Base-by-base conservation (phyloP, 208 protist genomes). In the Trichomonas gallinae region DNA sequence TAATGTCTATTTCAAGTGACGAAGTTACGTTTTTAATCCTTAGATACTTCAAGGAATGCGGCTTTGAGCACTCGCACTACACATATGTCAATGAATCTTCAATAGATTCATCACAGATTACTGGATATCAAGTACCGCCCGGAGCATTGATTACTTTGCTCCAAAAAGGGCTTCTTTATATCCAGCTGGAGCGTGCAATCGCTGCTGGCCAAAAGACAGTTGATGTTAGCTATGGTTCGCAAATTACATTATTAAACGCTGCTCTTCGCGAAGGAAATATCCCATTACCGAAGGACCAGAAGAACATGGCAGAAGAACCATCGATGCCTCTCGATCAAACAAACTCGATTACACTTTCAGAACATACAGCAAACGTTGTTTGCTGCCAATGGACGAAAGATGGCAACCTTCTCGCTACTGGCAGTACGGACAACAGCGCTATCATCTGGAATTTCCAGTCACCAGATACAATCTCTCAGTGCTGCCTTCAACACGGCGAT, bases 121-220 rank as follows among this genome's bases (percentile, higher is more conserved):
- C 36, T 44, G 36, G 36, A 85, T 85, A 85, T 85, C 87, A 93
- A 93, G 44, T 93, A 38, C 87, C 87, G 6, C 87, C 87, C 34
- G 87, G 87, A 23, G 87, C 87, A 2, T 42, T 93, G 11, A 93
- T 93, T 38, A 93, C 87, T 17, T 44, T 93, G 17, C 44, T 93
- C 13, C 87, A 93, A 93, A 93, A 93, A 36, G 87, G 87, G 23
- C 87, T 93, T 34, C 87, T 93, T n/a, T 93, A 93, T 51, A 93
- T 93, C 9, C 87, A 93, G 31, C 44, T 93, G 0, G 87, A 93
- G 31, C 44, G 44, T 36, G 44, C 42, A 38, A 93, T 93, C 26
- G 17, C 42, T 31, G 42, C 87, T 8, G 15, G 13, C 15, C 40
- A 93, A 1, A 93, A 93, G 44, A 38, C 26, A 40, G 21, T 72